These are phyloP conservation scores for Rhodosporidiobolus sp. DNA, from an alignment of 768 basidiomycete genomes.

Conservation along the genomic window DNA sequence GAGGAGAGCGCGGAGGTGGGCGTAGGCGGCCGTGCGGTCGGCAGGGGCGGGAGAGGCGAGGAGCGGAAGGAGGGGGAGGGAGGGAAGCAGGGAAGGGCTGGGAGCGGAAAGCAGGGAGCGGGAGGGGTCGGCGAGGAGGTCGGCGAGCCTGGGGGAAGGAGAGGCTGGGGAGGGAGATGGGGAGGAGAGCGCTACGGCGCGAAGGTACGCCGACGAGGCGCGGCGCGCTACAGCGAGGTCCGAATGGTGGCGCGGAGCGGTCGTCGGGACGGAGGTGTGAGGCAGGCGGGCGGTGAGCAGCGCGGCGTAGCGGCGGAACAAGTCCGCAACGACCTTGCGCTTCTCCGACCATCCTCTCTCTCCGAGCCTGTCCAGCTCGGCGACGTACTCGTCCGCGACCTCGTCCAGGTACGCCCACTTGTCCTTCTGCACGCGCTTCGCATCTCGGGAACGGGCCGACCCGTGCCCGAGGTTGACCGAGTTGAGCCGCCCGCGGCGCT, in stretches of 20 bases:
- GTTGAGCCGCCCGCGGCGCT: not conserved
- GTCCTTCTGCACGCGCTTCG: not conserved
- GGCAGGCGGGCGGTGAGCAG: not conserved
- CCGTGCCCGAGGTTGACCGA: too few species aligned
- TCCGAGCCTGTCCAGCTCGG: not conserved
- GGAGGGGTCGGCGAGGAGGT: too few species aligned
- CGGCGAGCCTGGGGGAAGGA: not conserved
- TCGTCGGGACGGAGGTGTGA: not conserved
- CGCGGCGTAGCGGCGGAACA: not conserved
- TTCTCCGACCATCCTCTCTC: not conserved
- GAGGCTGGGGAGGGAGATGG: not conserved
- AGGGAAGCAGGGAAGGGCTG: not conserved
- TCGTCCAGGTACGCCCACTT: not conserved
- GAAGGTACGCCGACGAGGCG: not conserved
- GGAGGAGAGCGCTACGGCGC: not conserved
- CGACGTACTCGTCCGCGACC: not conserved
- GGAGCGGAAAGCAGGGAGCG: not conserved
- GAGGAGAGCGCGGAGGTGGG: too few species aligned
- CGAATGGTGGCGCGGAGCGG: too few species aligned
- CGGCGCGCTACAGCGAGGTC: not conserved
- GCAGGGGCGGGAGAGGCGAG: too few species aligned
- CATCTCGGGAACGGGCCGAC: too few species aligned
- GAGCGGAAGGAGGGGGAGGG: too few species aligned
- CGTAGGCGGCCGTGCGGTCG: not conserved
- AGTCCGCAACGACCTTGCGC: not conserved